Conservation (phyloP, 441 rosid species). For the Eruca vesicaria region DNA sequence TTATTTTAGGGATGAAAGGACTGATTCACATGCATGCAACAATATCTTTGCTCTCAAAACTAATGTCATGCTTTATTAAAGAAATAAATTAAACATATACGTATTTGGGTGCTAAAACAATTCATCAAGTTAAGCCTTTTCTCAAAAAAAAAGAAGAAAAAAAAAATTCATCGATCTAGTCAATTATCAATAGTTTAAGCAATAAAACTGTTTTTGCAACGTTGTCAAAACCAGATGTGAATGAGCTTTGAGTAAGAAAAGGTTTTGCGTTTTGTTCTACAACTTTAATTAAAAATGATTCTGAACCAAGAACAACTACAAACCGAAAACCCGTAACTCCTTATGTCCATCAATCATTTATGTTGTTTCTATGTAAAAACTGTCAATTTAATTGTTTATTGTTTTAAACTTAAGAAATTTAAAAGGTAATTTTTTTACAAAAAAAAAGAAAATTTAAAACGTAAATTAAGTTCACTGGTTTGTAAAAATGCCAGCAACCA, state of each 20-base stretch:
- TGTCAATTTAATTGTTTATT: neutral
- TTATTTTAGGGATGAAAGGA: neutral
- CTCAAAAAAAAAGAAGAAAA: no score
- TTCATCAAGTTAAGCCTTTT: no score
- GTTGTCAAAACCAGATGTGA: neutral
- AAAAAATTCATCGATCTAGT: no score
- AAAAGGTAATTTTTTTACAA: no score
- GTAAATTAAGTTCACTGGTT: neutral
- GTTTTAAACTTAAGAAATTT: no score
- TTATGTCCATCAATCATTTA: neutral
- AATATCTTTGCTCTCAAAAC: neutral
- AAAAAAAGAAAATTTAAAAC: neutral
- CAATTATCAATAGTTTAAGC: neutral
- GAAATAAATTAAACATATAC: neutral
- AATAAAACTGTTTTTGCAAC: neutral
- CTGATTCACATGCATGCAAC: conserved; percentile 21
- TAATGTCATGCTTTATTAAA: neutral
- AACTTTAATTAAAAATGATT: neutral
- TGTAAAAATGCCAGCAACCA: neutral
- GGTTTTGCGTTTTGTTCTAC: neutral
- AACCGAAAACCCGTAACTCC: neutral
- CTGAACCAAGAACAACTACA: neutral
- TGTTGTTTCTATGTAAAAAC: neutral
- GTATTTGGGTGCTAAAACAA: neutral
- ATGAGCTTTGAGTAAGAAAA: neutral